Base-by-base conservation (phyloP, 2,329 filamentous ascomycete genomes). In the Ilyonectria sp. region DNA sequence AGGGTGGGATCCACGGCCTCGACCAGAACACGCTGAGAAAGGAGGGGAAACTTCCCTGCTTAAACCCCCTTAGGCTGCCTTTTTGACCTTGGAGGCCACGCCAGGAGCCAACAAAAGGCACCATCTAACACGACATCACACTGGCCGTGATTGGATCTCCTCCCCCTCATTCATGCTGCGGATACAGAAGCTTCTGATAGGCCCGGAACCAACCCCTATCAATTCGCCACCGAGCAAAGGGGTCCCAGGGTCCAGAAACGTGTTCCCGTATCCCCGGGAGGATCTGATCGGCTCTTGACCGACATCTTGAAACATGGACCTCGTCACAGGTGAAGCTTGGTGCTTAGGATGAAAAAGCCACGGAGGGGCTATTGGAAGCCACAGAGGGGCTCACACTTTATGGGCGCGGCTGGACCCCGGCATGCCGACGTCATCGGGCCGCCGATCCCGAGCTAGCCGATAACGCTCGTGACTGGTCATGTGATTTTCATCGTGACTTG, bases 221-320 rank as follows among this genome's bases (percentile, higher is more conserved):
- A 68, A 71, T 69, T 75, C 60, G 71, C 73, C 70, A 75, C 73
- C 56, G 63, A 61, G 65, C 66, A 74, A 21, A 62, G 65, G 73
- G 73, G 44, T 35, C 52, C 21, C 46, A 60, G 35, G 55, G 35
- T 43, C 50, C 35, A 19, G 46, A 3, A 23, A 23, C 17, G 47
- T 23, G 44, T 55, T 61, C 68, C 70, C 65, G 13, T 55, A 29
- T 26, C 68, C 26, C 56, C 23, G 63, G 59, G 49, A 68, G 60
- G 62, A 65, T 69, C 70, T 63, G 72, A 74, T 74, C 69, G 63
- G 23, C 57, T 59, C 63, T 53, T 69, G 66, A 33, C 29, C 53
- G 33, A 64, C 63, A 49, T 54, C 61, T 64, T 70, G 73, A 75
- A 75, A 75, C 74, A 75, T 63, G 69, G 69, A 65, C 63, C 69